Evolutionary conservation across 1,284 basidiomycete species (phyloP), one percentile per base, ranked within the genome.

Genomic region (Leucoagaricus sp.): DNA sequence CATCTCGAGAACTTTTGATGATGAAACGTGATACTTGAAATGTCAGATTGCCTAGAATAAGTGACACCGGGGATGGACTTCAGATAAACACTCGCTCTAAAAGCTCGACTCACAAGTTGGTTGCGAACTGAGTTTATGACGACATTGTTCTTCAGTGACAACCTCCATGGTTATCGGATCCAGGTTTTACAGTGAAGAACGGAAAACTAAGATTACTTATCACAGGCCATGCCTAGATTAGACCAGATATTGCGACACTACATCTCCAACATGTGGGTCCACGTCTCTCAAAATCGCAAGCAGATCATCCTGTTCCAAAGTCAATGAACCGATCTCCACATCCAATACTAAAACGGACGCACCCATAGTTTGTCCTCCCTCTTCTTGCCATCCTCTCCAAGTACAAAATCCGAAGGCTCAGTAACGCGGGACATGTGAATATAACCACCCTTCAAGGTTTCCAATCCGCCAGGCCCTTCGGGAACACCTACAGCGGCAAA

Each of bases 361-460:
- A 80, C 78, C 79, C 78, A 82, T 21, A 79, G 23, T 12, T 64
- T 68, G 9, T 77, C 71, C 61, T 81, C 73, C 15, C 69, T 65
- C 17, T 60, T 58, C 36, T 64, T 62, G 0, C 81, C 82, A 23
- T 76, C 69, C 8, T 73, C 62, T 25, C 75, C 73, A 0, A 81
- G 57, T 0, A 78, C 72, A 53, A 70, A 79, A 63, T 82, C 77
- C 34, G 78, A 76, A 1, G 76, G 71, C 55, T 81, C 77, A 4
- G 54, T 53, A 4, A 78, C 63, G 0, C 61, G 28, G 13, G 63
- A 61, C 0, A 49, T 46, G 23, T 60, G 63, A 4, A 79, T 51
- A 51, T 69, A 81, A 7, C 65, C 72, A 1, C 78, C 81, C 12
- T 71, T 69, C 60, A 80, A 58, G 60, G 78, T 70, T 29, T 72